Percentiles rank a stretch among this genome's conserved stretches.
Conservation (phyloP, 2,329 filamentous ascomycete species). For the Neoscytalidium dimidiatum region DNA sequence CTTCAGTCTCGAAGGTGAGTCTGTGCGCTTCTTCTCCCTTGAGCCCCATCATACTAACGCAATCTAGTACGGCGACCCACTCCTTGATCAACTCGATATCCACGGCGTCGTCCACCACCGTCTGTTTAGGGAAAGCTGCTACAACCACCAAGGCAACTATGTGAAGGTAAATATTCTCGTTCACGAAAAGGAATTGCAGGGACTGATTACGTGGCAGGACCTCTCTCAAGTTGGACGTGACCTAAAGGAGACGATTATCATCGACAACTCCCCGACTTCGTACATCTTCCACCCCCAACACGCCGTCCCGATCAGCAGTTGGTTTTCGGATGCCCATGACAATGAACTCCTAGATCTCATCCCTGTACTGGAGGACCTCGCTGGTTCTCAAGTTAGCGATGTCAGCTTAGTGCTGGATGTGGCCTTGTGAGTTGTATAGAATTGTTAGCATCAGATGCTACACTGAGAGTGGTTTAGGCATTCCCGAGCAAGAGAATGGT, state of each 20-base stretch:
- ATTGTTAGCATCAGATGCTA: constrained; percentile 15
- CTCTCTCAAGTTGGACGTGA: constrained; percentile 95
- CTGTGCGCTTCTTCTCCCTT: constrained; percentile 19
- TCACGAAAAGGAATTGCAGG: not conserved
- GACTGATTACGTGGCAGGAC: constrained; percentile 55
- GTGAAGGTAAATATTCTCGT: constrained; percentile 65
- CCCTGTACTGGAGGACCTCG: constrained; percentile 95
- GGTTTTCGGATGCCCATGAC: constrained; percentile 99
- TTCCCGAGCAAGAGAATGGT: constrained; percentile 1
- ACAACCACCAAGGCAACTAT: constrained; percentile 99
- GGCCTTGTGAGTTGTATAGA: constrained; percentile 51
- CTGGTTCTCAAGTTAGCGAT: constrained; percentile 83
- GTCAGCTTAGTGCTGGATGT: constrained; percentile 98
- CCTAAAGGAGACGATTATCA: constrained; percentile 97
- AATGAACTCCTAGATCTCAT: constrained; percentile 98
- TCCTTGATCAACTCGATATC: constrained; percentile 95
- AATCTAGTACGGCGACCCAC: constrained; percentile 84
- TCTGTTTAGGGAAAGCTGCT: constrained; percentile 96
- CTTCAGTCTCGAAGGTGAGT: constrained; percentile 90
- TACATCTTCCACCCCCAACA: constrained; percentile 99
- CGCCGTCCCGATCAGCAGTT: constrained; percentile 98
- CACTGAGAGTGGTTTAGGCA: constrained; percentile 7
- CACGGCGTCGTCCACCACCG: constrained; percentile 95
- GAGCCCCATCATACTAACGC: constrained; percentile 4
- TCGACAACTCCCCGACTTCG: constrained; percentile 97